A percentile compares a stretch with the other conserved stretches of the same genome.
These are phyloP conservation scores for Epicoccum nigrum DNA, from an alignment of 2,329 filamentous ascomycete genomes.

Conservation along the genomic window DNA sequence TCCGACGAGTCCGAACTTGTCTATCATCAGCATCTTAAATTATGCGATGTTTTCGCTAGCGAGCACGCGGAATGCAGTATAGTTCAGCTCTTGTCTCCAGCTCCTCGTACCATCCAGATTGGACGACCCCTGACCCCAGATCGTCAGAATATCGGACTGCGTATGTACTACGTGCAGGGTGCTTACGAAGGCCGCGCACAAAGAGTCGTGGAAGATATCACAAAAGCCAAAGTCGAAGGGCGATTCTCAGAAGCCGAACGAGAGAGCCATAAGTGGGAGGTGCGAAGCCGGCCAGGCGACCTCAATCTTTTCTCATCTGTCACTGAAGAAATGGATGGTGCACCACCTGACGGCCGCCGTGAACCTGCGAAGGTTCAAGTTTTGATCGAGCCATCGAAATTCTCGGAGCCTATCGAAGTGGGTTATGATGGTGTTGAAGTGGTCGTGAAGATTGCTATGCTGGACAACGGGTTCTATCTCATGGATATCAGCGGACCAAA, in stretches of 20 bases:
- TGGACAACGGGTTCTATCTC: slow-evolving; percentile 61
- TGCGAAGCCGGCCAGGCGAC: slow-evolving; percentile 68
- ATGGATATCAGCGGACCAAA: slow-evolving; percentile 69
- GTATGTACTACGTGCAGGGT: slow-evolving; percentile 71
- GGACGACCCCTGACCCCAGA: slow-evolving; percentile 43
- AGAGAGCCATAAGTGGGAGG: slow-evolving; percentile 79
- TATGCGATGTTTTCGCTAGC: slow-evolving; percentile 74
- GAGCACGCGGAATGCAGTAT: slow-evolving; percentile 66
- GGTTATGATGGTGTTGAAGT: slow-evolving; percentile 69
- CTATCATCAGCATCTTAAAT: slow-evolving; percentile 74
- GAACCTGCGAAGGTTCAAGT: slow-evolving; percentile 73
- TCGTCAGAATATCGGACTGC: slow-evolving; percentile 36
- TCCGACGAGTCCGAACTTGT: slow-evolving; percentile 64
- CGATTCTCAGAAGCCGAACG: slow-evolving; percentile 84
- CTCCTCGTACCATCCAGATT: slow-evolving; percentile 31
- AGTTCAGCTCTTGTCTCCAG: slow-evolving; percentile 70
- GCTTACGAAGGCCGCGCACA: slow-evolving; percentile 77
- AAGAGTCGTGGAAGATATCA: slow-evolving; percentile 82
- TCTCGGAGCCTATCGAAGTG: slow-evolving; percentile 59
- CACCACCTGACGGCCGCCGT: slow-evolving; percentile 67
- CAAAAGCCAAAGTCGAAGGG: slow-evolving; percentile 83
- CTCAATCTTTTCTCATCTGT: slow-evolving; percentile 67
- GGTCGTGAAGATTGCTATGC: slow-evolving; percentile 65
- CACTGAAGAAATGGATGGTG: slow-evolving; percentile 71
- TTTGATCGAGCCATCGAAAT: slow-evolving; percentile 72